Base-by-base conservation (phyloP, 768 basidiomycete genomes). In the Kwoniella mangroviensis region DNA sequence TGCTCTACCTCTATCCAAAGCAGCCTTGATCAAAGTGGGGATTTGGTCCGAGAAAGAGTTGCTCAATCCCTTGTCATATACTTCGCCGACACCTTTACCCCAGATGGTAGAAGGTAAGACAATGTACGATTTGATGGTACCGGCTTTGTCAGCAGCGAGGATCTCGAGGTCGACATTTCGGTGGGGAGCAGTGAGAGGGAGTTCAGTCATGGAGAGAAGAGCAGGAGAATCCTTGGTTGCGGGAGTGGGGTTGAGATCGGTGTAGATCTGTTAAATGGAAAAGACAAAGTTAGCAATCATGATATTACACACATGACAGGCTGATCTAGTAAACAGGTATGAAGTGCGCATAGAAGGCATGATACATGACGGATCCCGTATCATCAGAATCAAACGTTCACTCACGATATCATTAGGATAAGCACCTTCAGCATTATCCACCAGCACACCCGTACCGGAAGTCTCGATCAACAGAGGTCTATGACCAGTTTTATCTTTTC, bases 31-130 rank as follows among this genome's bases (percentile, higher is more conserved):
- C 56, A 81, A 43, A 34, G 67, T 73, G 11, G 82, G 82, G 58
- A 82, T 75, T 69, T 82, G 81, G 22, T 76, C 71, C 24, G 75
- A 77, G 67, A 76, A 79, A 13, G 67, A 60, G 72, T 83, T 81
- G 19, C 73, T 70, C 43, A 83, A 71, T 10, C 76, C 79, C 61
- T 72, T 73, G 5, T 79, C 74, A 54, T 72, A 80, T 4, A 83
- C 49, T 55, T 75, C 73, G 4, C 75, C 76, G 9, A 75, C 64
- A 53, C 71, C 77, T 55, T 63, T 57, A 22, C 79, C 82, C 74
- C 78, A 83, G 67, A 83, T 83, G n/a, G 82, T 83, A 4, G 80
- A 80, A 2, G 82, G 80, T 1, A 83, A 63, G 58, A 81, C 71
- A 58, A 83, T 80, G 70, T 80, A 83, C 4, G 77, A 75, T 42